Base-by-base conservation (phyloP, 2,329 filamentous ascomycete species). In the Lachnellula occidentalis region DNA sequence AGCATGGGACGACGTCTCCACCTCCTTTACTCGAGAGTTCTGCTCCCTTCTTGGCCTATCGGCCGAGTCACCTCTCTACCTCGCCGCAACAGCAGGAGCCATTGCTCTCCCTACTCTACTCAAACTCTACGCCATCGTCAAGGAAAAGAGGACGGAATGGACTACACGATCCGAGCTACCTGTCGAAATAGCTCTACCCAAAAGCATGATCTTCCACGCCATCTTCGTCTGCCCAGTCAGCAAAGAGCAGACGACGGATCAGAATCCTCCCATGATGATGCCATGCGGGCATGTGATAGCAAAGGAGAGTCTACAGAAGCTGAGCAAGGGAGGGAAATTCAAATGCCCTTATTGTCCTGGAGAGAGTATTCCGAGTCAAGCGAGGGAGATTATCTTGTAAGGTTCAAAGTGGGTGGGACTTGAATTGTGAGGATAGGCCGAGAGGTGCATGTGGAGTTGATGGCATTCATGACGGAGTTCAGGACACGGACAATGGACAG, bases 221-320 rank as follows among this genome's bases (percentile, higher is more conserved):
- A 96, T 99, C 67, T 99, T 99, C 69, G 94, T 99, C 42, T 99
- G 94, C 67, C 94, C 94, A 0, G 94, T 99, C 5, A 92, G 87
- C 65, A 97, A 97, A 71, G 94, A 96, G 69, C 94, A 99, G 71
- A 91, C 88, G 0, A 99, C 92, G 0, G 91, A 95, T 66, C 74
- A 79, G 22, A 99, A 99, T 70, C 94, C 94, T 11, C 91, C 94
- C 2, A 95, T 97, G 88, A 94, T 96, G 82, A 85, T 99, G 67
- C 88, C 90, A 0, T 99, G 94, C 67, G 92, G 94, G 5, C 94
- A 99, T 73, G 92, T 96, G 50, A 86, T 99, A 56, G 92, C 91
- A 17, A 81, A 85, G 60, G 92, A 96, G 66, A 91, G 87, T 34
- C 74, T 99, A 49, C 82, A 87, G 57, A 85, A 85, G 66, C 78